Evolutionary conservation across 202 grass and related monocot species (phyloP), one percentile per base, ranked within the genome.

Genomic region (Carex sylvatica): DNA sequence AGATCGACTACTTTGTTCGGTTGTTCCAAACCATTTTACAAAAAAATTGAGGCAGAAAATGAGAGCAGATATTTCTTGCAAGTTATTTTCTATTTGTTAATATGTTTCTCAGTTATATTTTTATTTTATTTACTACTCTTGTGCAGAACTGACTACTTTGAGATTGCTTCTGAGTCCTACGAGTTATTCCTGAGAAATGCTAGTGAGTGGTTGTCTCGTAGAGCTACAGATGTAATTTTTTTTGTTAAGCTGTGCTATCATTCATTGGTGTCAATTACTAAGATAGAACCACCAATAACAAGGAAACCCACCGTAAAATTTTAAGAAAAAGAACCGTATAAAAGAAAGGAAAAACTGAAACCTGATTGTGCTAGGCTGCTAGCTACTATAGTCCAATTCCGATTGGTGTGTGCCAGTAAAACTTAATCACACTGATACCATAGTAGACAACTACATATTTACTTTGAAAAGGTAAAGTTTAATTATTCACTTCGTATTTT

Each of bases 201-300:
- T 70, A 98, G 92, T 88, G 95, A 95, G 84, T 98, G 95, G 95
- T 86, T 94, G 66, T 98, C 92, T 84, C 92, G 87, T 86, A 94
- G 86, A 91, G 89, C 92, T 9, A 98, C 88, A 47, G 89, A 94
- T 95, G 95, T 98, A 98, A 95, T 87, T 89, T 30, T 65, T 69
- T 82, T 11, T 80, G 54, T 87, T 84, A 69, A 83, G 61, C 76
- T 81, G 12, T n/a, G 79, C 56, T 88, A 86, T 60, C 78, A 24
- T 86, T 74, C 42, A n/a, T 24, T 78, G 58, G 67, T 86, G 65
- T 77, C 28, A 59, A n/a, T 6, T 71, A 47, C 67, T 80, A 78
- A 70, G 33, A 70, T 70, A 70, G 7, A 40, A 74, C 23, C 44
- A 52, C 13, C 22, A 53, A 26, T 15, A 53, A 53, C 53, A 4